Base-by-base conservation (phyloP, 495 filamentous ascomycete genomes). In the Penicillium daleae region DNA sequence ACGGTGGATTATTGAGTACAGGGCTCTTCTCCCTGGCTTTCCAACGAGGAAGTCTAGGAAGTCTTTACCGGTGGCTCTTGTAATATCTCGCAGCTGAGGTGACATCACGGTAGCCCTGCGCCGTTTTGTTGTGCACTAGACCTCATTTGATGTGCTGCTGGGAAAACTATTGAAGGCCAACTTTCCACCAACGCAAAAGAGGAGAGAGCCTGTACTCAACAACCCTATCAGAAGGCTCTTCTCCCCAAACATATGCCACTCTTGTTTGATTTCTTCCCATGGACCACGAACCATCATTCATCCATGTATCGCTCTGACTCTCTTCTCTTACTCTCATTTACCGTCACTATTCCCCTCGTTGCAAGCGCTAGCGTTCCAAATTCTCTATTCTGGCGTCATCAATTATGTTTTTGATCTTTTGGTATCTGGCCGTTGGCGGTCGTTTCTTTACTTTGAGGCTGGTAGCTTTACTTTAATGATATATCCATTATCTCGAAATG, bases 261-360 rank as follows among this genome's bases (percentile, higher is more conserved):
- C 27, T 61, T 57, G 22, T 8, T 22, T 6, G 17, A 6, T 46
- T 12, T 57, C 8, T 9, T 32, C 54, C 17, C 40, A 7, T 44
- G 40, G 40, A 44, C 29, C 37, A 17, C 12, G 24, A 17, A 27
- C 15, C 26, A 5, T 5, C 39, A 22, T n/a, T 32, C 22, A 26
- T 32, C 19, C 55, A 35, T 37, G 29, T n/a, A 31, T 58, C 10
- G 44, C 33, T 55, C 31, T 17, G 3, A 56, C 44, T 56, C 55
- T 56, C 55, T 53, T 27, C 53, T 65, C 31, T 55, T 29, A 50
- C 46, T 37, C 37, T 63, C 52, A 19, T 57, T 62, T 62, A 59
- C 51, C 42, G 52, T 22, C 53, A 56, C 35, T 60, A 66, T 63
- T 63, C 57, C 65, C 65, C 65, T 63, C 65, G 52, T 66, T 63